A percentile compares a stretch with the other conserved stretches of the same genome.
Evolutionary conservation across 176 grass and related monocot species (phyloP).

Genomic region (Oryza longistaminata): DNA sequence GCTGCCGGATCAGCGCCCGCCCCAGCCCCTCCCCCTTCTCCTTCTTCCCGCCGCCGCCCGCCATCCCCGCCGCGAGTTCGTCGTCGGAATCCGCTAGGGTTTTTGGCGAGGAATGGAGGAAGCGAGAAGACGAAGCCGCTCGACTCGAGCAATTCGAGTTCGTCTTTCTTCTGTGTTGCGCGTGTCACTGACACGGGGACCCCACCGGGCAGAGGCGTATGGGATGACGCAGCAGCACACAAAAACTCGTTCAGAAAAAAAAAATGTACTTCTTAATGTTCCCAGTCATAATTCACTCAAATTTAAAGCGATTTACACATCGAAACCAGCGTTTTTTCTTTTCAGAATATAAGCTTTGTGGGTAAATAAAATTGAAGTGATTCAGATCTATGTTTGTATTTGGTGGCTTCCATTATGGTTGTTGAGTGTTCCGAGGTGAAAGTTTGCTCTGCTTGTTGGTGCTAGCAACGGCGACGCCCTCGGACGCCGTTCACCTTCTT

Average conservation of each 20-base stretch:
- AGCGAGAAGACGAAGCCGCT: background rate
- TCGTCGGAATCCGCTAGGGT: constrained; percentile 22
- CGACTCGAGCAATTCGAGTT: background rate
- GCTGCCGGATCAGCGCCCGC: constrained; percentile 56
- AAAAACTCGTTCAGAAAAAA: background rate
- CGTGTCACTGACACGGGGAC: background rate
- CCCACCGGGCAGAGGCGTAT: constrained; percentile 16
- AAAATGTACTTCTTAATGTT: background rate
- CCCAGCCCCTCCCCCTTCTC: constrained; percentile 61
- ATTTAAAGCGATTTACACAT: background rate
- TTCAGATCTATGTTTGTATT: no score
- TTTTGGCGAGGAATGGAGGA: constrained; percentile 24
- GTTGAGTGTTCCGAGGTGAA: no score
- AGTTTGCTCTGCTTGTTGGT: no score
- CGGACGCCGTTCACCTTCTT: no score
- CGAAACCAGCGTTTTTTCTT: background rate
- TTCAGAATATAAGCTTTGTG: no score
- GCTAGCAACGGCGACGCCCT: no score
- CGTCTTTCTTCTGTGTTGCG: background rate
- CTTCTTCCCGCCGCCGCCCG: constrained; percentile 55
- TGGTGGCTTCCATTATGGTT: no score
- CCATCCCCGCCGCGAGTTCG: constrained; percentile 13
- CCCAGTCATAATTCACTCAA: background rate
- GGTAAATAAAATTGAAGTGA: no score
- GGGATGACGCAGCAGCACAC: background rate